phyloP scores from a whole-genome alignment of 1,284 basidiomycete species.

The Serendipita sp. region DNA sequence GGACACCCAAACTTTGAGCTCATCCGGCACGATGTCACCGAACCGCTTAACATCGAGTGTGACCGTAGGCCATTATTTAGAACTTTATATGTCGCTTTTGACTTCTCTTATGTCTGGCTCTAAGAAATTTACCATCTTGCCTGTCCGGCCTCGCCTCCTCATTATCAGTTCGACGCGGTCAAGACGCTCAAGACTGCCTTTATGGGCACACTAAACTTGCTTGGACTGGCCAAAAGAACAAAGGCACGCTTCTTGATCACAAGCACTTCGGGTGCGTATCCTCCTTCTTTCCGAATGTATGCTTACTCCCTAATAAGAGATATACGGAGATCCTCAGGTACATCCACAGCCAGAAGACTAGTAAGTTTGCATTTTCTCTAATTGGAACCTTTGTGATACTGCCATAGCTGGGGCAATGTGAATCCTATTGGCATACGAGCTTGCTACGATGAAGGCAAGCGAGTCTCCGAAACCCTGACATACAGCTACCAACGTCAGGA shows the following conservation, averaged over 20 bases:
- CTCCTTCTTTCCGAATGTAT: constrained; percentile 7
- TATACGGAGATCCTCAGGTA: constrained; percentile 93
- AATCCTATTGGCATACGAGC: constrained; percentile 95
- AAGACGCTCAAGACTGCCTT: constrained; percentile 98
- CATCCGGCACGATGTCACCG: constrained; percentile 91
- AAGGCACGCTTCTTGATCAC: constrained; percentile 94
- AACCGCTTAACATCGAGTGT: constrained; percentile 94
- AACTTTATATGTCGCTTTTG: constrained; percentile 6
- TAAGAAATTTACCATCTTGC: constrained; percentile 93
- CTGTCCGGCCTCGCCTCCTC: constrained; percentile 88
- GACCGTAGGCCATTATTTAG: constrained; percentile 51
- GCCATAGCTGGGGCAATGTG: constrained; percentile 82
- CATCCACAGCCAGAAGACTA: constrained; percentile 93
- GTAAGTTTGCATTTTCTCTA: constrained; percentile 31
- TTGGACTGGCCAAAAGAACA: constrained; percentile 92
- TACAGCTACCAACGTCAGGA: constrained; percentile 93
- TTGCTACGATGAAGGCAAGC: constrained; percentile 97
- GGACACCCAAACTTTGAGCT: constrained; percentile 98
- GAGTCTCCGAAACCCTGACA: constrained; percentile 86
- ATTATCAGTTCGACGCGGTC: constrained; percentile 90
- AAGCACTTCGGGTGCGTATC: constrained; percentile 65
- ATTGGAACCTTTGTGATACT: neutral
- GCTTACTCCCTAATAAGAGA: constrained; percentile 38
- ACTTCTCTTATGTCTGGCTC: constrained; percentile 7
- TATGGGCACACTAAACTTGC: constrained; percentile 94